Conservation (phyloP, 2,329 filamentous ascomycete species). For the Mariannaea sp. region DNA sequence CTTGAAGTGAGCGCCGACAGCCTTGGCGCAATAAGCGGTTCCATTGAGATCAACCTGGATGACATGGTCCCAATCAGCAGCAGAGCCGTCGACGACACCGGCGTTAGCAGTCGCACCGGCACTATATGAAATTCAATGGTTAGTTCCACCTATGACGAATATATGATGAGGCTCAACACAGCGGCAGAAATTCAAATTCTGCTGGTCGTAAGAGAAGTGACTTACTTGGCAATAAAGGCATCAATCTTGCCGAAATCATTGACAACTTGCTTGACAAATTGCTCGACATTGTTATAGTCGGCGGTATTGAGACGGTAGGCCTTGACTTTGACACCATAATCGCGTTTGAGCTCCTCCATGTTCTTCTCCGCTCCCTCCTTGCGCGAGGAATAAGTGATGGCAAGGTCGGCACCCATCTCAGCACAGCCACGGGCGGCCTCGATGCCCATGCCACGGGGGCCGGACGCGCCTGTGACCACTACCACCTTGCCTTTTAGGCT, state of each 20-base stretch:
- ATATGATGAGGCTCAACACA: background rate
- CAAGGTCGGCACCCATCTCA: slow-evolving; percentile 72
- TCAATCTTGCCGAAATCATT: slow-evolving; percentile 75
- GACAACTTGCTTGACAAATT: slow-evolving; percentile 65
- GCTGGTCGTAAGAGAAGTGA: too few species aligned
- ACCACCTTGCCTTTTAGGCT: slow-evolving; percentile 75
- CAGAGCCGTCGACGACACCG: slow-evolving; percentile 68
- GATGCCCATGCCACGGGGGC: slow-evolving; percentile 72
- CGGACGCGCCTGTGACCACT: slow-evolving; percentile 71
- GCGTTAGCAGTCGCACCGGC: slow-evolving; percentile 70
- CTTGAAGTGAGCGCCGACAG: slow-evolving; percentile 49
- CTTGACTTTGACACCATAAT: slow-evolving; percentile 70
- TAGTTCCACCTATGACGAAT: slow-evolving; percentile 1
- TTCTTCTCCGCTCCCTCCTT: slow-evolving; percentile 71
- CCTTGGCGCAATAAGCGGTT: slow-evolving; percentile 51
- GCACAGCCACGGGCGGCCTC: slow-evolving; percentile 71
- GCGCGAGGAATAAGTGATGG: slow-evolving; percentile 73
- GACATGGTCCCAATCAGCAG: slow-evolving; percentile 68
- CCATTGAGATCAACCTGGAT: slow-evolving; percentile 51
- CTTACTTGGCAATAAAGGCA: slow-evolving; percentile 75
- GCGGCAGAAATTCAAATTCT: too few species aligned
- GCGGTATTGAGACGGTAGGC: slow-evolving; percentile 65
- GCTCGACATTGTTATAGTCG: slow-evolving; percentile 56
- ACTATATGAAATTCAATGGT: slow-evolving; percentile 24
- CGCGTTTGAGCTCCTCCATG: slow-evolving; percentile 65